Conservation (phyloP, 768 basidiomycete species). For the Panaeolus papilionaceus region DNA sequence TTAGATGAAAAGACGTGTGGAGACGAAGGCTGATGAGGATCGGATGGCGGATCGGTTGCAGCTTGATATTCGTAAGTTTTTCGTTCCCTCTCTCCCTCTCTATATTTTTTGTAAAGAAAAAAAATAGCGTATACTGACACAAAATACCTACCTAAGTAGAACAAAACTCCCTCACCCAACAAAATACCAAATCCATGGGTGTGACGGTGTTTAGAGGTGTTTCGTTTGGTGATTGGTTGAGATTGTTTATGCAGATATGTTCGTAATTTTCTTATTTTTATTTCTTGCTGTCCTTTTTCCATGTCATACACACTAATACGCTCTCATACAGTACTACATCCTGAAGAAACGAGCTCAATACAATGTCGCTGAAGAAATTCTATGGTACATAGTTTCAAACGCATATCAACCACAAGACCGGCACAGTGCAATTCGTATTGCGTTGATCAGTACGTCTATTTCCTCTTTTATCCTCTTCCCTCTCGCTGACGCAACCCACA, state of each 20-base stretch:
- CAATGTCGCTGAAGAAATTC: too few relatives aligned
- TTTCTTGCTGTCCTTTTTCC: too few relatives aligned
- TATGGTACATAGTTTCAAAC: too few relatives aligned
- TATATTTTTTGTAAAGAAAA: background rate
- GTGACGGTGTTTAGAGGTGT: slow-evolving; percentile 83
- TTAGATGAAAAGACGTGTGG: slow-evolving; percentile 42
- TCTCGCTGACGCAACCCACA: slow-evolving; percentile 31
- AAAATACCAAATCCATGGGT: slow-evolving; percentile 46
- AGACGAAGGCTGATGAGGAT: slow-evolving; percentile 67
- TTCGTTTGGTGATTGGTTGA: slow-evolving; percentile 84
- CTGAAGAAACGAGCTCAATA: too few relatives aligned
- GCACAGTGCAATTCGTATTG: slow-evolving; percentile 77
- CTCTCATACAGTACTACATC: too few relatives aligned
- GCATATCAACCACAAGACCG: slow-evolving; percentile 41
- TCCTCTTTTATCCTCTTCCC: slow-evolving; percentile 8
- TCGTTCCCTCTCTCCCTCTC: background rate
- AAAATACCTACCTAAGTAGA: slow-evolving; percentile 48
- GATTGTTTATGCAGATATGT: slow-evolving; percentile 82
- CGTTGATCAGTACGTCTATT: slow-evolving; percentile 69
- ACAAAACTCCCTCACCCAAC: slow-evolving; percentile 61
- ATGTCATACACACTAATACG: too few relatives aligned
- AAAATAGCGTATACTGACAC: background rate
- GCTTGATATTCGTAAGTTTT: slow-evolving; percentile 67
- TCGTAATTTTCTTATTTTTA: background rate
- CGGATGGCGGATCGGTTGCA: slow-evolving; percentile 80